Evolutionary conservation across 1,139 yeast genomes (phyloP).

Genomic region (Geotrichum macrosporum): DNA sequence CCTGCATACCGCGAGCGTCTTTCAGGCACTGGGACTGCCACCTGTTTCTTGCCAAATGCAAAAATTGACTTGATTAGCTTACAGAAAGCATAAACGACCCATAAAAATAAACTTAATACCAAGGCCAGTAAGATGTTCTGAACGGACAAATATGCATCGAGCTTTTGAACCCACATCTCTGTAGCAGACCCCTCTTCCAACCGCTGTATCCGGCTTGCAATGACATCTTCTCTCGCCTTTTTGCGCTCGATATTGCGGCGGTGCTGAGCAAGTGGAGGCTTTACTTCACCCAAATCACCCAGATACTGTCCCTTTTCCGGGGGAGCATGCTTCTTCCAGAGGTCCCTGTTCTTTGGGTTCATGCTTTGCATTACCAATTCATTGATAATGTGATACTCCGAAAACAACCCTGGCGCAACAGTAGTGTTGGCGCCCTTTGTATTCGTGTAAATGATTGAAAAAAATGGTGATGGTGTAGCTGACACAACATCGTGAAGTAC

Average conservation of each 20-base stretch:
- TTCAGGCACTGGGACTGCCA: too few species aligned
- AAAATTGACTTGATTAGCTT: not conserved
- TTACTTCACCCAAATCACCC: conserved; percentile 8
- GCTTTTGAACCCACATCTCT: not conserved
- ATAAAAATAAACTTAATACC: not conserved
- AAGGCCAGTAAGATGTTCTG: not conserved
- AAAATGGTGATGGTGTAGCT: conserved; percentile 34
- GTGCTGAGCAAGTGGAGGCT: conserved; percentile 5
- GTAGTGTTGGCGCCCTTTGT: conserved; percentile 10
- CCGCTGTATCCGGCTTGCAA: not conserved
- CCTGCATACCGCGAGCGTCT: not conserved
- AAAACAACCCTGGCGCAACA: conserved; percentile 12
- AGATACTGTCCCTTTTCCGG: conserved; percentile 5
- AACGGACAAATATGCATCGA: conserved; percentile 2
- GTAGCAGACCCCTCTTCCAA: not conserved
- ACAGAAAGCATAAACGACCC: not conserved
- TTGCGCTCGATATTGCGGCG: not conserved
- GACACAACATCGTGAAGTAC: conserved; percentile 36
- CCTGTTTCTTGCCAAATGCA: too few species aligned
- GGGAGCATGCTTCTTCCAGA: conserved; percentile 28
- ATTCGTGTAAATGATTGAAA: conserved; percentile 30
- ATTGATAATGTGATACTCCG: conserved; percentile 28
- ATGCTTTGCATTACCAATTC: conserved; percentile 31
- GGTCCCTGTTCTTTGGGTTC: conserved; percentile 29
- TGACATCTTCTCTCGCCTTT: not conserved